phyloP scores from a whole-genome alignment of 371 early-diverging fungal species.

The Lichtheimia corymbifera region DNA sequence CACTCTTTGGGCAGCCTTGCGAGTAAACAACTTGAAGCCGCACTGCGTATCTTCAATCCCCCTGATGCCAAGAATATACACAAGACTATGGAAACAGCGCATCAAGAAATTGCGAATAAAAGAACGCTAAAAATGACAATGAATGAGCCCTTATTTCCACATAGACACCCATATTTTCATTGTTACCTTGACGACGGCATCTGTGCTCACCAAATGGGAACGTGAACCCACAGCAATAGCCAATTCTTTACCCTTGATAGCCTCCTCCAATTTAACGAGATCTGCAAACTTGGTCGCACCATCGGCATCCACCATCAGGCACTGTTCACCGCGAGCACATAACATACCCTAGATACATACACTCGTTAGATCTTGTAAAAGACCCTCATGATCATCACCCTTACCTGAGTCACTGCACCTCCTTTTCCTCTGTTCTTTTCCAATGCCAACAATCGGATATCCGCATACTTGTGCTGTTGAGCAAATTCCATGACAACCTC shows the following conservation, averaged over 20 bases:
- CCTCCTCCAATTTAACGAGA: slow-evolving; percentile 60
- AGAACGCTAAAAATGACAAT: slow-evolving; percentile 66
- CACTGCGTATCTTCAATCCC: slow-evolving; percentile 94
- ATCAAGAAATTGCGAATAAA: slow-evolving; percentile 89
- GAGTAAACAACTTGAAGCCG: slow-evolving; percentile 93
- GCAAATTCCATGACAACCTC: slow-evolving; percentile 71
- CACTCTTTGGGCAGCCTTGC: slow-evolving; percentile 74
- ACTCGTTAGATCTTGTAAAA: background rate
- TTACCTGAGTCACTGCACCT: slow-evolving; percentile 90
- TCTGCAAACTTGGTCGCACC: slow-evolving; percentile 92
- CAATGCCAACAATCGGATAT: slow-evolving; percentile 76
- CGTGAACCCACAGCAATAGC: slow-evolving; percentile 89
- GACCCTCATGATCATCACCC: background rate
- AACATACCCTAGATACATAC: slow-evolving; percentile 71
- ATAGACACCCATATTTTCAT: background rate
- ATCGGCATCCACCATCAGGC: slow-evolving; percentile 96
- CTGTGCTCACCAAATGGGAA: slow-evolving; percentile 85
- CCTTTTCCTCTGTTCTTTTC: slow-evolving; percentile 93
- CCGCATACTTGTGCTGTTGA: slow-evolving; percentile 45
- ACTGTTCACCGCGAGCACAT: slow-evolving; percentile 70
- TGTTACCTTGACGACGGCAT: slow-evolving; percentile 91
- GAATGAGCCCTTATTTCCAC: no score
- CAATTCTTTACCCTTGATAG: slow-evolving; percentile 37
- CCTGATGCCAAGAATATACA: slow-evolving; percentile 81
- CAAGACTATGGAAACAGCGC: slow-evolving; percentile 87